phyloP scores from a whole-genome alignment of 768 basidiomycete genomes.

The Mycena capillaripes region DNA sequence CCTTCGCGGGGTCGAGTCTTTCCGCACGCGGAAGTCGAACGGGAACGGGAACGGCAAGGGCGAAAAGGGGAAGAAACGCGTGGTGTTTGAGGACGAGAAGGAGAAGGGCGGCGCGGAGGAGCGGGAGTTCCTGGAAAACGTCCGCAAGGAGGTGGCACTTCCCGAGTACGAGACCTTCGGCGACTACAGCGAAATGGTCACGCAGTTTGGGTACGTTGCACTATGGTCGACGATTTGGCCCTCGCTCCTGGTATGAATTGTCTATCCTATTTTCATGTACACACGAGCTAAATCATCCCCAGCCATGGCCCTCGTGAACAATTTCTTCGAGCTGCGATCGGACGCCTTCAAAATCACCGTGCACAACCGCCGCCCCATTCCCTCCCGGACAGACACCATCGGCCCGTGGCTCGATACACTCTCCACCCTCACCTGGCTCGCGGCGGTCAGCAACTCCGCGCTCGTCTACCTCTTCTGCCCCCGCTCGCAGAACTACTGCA shows the following conservation, averaged over 20 bases:
- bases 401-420: conserved; percentile 95
- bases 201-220: conserved; percentile 93
- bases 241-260: conserved; percentile 78
- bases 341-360: conserved; percentile 97
- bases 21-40: conserved; percentile 59
- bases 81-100: conserved; percentile 80
- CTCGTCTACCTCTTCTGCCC: conserved; percentile 89
- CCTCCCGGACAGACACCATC: conserved; percentile 89
- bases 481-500: conserved; percentile 38
- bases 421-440: conserved; percentile 91
- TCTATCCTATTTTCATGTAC: conserved; percentile 17
- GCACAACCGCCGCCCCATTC: conserved; percentile 88
- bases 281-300: conserved; percentile 16
- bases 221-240: conserved; percentile 98
- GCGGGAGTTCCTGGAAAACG: conserved; percentile 81
- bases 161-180: conserved; percentile 86
- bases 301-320: conserved; percentile 92
- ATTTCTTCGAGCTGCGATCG: conserved; percentile 90
- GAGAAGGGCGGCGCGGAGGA: conserved; percentile 74
- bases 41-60: conserved; percentile 44
- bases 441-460: conserved; percentile 88
- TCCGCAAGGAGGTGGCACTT: conserved; percentile 82
- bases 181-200: conserved; percentile 98
- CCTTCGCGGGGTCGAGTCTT: conserved; percentile 67
- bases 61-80: conserved; percentile 68